These are phyloP conservation scores for Benincasa hispida DNA, from an alignment of 306 rosid genomes.

Conservation along the genomic window DNA sequence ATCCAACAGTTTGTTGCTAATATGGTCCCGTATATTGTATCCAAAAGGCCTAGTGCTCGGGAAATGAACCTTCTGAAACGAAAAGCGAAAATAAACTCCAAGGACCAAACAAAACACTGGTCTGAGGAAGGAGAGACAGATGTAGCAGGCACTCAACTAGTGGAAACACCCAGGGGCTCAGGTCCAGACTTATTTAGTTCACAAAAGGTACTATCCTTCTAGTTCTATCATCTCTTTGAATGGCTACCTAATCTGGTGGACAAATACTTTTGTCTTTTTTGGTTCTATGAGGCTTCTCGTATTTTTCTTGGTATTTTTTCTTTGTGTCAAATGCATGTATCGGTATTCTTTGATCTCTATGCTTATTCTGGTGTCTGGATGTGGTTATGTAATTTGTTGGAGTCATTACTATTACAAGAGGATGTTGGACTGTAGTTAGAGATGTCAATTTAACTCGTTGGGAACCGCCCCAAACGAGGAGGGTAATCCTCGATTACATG, in stretches of 20 bases:
- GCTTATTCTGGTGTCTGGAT: not conserved
- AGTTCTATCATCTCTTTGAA: not conserved
- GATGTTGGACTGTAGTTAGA: not conserved
- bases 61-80: conserved; percentile 85
- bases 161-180: conserved; percentile 28
- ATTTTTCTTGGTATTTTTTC: not conserved
- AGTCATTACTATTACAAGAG: not conserved
- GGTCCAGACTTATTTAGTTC: conserved; percentile 41
- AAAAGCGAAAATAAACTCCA: conserved; percentile 77
- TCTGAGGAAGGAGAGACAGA: conserved; percentile 69
- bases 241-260: not conserved
- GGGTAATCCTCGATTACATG: too few relatives aligned
- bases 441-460: too few relatives aligned
- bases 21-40: conserved; percentile 78
- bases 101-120: conserved; percentile 82
- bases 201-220: conserved; percentile 41
- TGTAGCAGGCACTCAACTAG: conserved; percentile 36
- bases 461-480: too few relatives aligned
- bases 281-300: not conserved
- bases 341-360: not conserved
- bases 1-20: conserved; percentile 79
- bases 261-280: not conserved
- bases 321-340: not conserved
- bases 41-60: conserved; percentile 92
- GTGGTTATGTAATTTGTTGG: not conserved